Evolutionary conservation across 2,329 filamentous ascomycete genomes (phyloP).

Genomic region (Pyricularia sp.): DNA sequence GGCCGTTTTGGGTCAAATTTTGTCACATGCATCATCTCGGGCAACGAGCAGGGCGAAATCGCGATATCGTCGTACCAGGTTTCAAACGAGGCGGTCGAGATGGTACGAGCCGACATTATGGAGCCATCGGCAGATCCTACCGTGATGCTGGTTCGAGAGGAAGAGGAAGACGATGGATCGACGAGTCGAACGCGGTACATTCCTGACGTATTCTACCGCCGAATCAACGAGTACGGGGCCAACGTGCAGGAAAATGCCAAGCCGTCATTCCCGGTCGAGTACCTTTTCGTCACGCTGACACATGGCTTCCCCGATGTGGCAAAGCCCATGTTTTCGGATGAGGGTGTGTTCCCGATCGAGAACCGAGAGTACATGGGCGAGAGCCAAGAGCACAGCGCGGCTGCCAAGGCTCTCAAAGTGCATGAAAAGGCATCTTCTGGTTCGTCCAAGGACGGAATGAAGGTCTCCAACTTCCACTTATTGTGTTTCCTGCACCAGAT

Average conservation of each 20-base stretch:
- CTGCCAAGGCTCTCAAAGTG: slow-evolving; percentile 56
- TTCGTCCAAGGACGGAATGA: slow-evolving; percentile 35
- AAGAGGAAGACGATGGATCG: slow-evolving; percentile 68
- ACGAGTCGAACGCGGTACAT: slow-evolving; percentile 71
- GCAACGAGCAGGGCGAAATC: slow-evolving; percentile 80
- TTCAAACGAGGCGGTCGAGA: slow-evolving; percentile 90
- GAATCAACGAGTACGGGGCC: slow-evolving; percentile 89
- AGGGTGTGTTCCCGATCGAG: slow-evolving; percentile 67
- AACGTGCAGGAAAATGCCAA: slow-evolving; percentile 97
- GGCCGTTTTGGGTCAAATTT: slow-evolving; percentile 92
- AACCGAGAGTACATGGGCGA: slow-evolving; percentile 82
- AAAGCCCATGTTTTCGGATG: slow-evolving; percentile 61
- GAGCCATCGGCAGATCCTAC: slow-evolving; percentile 88
- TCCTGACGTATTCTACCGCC: slow-evolving; percentile 91
- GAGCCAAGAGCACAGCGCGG: slow-evolving; percentile 61
- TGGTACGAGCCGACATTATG: slow-evolving; percentile 89
- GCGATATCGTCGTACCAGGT: slow-evolving; percentile 86
- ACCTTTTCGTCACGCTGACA: slow-evolving; percentile 87
- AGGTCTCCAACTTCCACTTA: slow-evolving; percentile 86
- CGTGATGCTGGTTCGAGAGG: slow-evolving; percentile 87
- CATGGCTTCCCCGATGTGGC: slow-evolving; percentile 84
- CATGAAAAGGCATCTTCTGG: slow-evolving; percentile 36
- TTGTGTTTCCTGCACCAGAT: slow-evolving; percentile 76
- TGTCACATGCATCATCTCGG: slow-evolving; percentile 91
- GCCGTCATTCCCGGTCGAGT: slow-evolving; percentile 90